Base-by-base conservation (phyloP, 1,284 basidiomycete species). In the Ustilago curta region DNA sequence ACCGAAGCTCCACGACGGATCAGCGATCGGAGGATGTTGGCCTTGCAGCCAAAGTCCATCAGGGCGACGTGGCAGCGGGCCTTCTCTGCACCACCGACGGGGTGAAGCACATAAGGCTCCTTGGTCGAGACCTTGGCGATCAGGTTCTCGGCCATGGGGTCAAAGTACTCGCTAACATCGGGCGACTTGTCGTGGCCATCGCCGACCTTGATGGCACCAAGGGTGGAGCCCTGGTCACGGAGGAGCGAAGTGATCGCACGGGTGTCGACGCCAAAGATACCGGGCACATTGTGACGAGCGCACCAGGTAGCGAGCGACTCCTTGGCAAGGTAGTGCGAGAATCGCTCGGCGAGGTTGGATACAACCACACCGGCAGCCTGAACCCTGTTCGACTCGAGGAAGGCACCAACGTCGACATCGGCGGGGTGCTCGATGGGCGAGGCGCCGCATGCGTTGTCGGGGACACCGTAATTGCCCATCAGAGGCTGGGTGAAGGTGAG, bases 391-490 rank as follows among this genome's bases (percentile, higher is more conserved):
- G 94, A 96, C 85, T 99, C 96, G 77, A 99, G 91, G 65, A 83
- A 81, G 49, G 74, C 71, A 27, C 83, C 83, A 8, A 84, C 81
- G 44, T 84, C 80, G 62, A 93, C 88, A 32, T 83, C 83, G 19
- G 49, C 85, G 5, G 93, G 90, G 4, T 91, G 87, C 37, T 87
- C 88, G 35, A 79, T 65, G 39, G 85, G 83, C 23, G 81, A 79
- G n/a, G 54, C 56, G 11, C 65, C 61, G 42, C 43, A 52, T 29
- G 70, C 68, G 86, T 99, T 99, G 56, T 86, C 83, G 11, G 96
- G 96, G 4, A 99, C 95, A 72, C 97, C 96, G 84, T 99, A 99
- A 86, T 99, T 99, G 53, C 97, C 97, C 77, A 99, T 97, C 86
- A 99, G 90, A 25, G 97, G 96, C 5, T 95, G 93, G 29, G 96